Evolutionary conservation across 1,284 basidiomycete genomes (phyloP).

Genomic region (Trichosporon sp.): DNA sequence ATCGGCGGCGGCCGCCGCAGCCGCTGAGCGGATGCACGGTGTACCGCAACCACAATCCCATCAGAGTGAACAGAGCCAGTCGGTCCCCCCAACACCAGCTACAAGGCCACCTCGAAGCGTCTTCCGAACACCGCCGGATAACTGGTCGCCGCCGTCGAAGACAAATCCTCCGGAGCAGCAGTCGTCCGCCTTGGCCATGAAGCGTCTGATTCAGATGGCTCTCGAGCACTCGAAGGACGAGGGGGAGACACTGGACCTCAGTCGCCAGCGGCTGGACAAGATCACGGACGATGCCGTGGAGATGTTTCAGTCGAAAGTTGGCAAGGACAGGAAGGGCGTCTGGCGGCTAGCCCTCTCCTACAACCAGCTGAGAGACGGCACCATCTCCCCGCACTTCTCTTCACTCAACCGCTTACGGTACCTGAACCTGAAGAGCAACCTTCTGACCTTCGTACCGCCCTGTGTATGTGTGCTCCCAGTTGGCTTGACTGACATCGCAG

Average conservation of each 20-base stretch:
- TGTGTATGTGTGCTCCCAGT: conserved; percentile 58
- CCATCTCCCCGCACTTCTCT: conserved; percentile 72
- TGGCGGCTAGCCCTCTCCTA: conserved; percentile 79
- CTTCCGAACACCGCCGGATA: neutral
- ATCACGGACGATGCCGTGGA: conserved; percentile 67
- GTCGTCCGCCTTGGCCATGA: neutral
- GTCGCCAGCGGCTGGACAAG: conserved; percentile 64
- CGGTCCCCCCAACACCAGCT: neutral
- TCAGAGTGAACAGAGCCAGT: neutral
- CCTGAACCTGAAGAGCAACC: conserved; percentile 86
- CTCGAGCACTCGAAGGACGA: conserved; percentile 63
- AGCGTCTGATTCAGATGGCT: conserved; percentile 56
- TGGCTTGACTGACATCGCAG: conserved; percentile 49
- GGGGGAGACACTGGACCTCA: conserved; percentile 74
- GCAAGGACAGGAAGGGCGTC: conserved; percentile 55
- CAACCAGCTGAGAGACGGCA: conserved; percentile 64
- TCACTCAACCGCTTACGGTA: conserved; percentile 75
- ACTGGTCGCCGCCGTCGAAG: neutral
- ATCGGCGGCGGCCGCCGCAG: neutral
- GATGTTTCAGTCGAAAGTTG: conserved; percentile 58
- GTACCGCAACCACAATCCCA: neutral
- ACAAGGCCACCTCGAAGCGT: neutral
- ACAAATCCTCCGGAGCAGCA: neutral
- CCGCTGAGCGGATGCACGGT: neutral
- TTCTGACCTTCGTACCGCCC: conserved; percentile 74